These are phyloP conservation scores for Pyronema omphalodes DNA, from an alignment of 495 filamentous ascomycete species.

Conservation along the genomic window DNA sequence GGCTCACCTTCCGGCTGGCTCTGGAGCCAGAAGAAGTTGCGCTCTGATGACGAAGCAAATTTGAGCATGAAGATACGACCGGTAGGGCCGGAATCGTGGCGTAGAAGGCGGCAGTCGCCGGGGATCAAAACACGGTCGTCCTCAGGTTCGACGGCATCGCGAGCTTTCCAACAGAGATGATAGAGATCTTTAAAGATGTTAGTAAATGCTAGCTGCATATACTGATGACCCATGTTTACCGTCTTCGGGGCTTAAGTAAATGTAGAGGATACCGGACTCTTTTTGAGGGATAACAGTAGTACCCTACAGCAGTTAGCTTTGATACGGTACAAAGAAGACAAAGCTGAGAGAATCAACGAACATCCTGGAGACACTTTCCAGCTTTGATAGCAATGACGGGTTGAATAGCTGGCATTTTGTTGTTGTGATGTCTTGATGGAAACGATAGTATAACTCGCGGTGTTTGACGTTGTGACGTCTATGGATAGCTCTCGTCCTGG, in stretches of 20 bases:
- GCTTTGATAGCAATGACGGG: slow-evolving; percentile 96
- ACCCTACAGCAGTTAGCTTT: slow-evolving; percentile 36
- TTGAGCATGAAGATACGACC: slow-evolving; percentile 87
- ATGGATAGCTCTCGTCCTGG: too few relatives aligned
- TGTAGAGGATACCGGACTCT: slow-evolving; percentile 74
- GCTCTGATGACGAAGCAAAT: slow-evolving; percentile 79
- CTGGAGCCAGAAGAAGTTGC: slow-evolving; percentile 93
- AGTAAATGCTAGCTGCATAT: background rate
- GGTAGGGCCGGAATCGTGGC: slow-evolving; percentile 59
- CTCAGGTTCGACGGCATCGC: slow-evolving; percentile 48
- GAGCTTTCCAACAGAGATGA: slow-evolving; percentile 74
- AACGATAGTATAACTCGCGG: background rate
- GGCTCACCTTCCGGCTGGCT: slow-evolving; percentile 69
- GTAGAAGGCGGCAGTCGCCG: slow-evolving; percentile 65
- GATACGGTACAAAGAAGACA: background rate
- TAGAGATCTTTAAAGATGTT: slow-evolving; percentile 44
- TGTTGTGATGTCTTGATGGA: background rate
- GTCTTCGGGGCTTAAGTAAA: slow-evolving; percentile 62
- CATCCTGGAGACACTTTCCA: slow-evolving; percentile 72
- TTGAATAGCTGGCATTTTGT: slow-evolving; percentile 14
- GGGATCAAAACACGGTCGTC: slow-evolving; percentile 81
- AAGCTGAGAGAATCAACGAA: slow-evolving; percentile 28
- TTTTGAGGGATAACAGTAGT: slow-evolving; percentile 47
- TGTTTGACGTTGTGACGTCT: background rate
- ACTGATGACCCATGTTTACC: slow-evolving; percentile 30